A percentile compares a stretch with the other conserved stretches of the same genome.
Conservation (phyloP, 352 stramenopile species). For the Globisporangium sylvaticum region DNA sequence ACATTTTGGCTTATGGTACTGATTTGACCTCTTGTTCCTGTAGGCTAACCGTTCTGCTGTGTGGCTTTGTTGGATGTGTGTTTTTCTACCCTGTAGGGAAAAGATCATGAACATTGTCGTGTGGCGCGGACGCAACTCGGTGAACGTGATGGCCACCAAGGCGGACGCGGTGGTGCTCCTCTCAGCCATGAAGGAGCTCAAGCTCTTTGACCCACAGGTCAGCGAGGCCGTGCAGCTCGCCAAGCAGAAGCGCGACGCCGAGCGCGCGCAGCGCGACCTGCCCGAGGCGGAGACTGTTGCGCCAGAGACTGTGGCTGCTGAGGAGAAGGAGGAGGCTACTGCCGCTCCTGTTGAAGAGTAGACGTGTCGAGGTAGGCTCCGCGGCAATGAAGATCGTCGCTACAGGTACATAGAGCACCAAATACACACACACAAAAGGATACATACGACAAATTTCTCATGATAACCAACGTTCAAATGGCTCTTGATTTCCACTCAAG, state of each 20-base stretch:
- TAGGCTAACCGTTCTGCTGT: not conserved
- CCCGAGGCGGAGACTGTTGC: not conserved
- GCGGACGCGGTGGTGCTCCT: conserved; percentile 69
- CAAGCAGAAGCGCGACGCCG: conserved; percentile 47
- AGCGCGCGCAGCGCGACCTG: conserved; percentile 34
- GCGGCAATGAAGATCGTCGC: no score
- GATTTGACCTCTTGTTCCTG: not conserved
- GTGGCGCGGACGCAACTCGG: conserved; percentile 82
- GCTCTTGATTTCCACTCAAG: no score
- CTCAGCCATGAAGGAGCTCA: conserved; percentile 83
- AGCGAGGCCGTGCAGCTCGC: conserved; percentile 37
- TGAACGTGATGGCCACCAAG: conserved; percentile 86
- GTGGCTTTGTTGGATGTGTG: not conserved
- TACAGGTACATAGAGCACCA: no score
- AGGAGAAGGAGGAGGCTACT: not conserved
- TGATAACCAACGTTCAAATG: no score
- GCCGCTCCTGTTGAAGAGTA: conserved; percentile 7
- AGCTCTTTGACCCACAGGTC: conserved; percentile 55
- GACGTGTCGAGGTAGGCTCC: not conserved
- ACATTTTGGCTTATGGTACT: not conserved
- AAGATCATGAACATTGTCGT: conserved; percentile 83
- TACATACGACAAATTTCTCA: no score
- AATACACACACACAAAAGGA: no score
- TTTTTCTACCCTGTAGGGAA: conserved; percentile 38
- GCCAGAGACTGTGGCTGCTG: not conserved